Conservation (phyloP, 2,329 filamentous ascomycete genomes). For the Beauveria brongniartii region DNA sequence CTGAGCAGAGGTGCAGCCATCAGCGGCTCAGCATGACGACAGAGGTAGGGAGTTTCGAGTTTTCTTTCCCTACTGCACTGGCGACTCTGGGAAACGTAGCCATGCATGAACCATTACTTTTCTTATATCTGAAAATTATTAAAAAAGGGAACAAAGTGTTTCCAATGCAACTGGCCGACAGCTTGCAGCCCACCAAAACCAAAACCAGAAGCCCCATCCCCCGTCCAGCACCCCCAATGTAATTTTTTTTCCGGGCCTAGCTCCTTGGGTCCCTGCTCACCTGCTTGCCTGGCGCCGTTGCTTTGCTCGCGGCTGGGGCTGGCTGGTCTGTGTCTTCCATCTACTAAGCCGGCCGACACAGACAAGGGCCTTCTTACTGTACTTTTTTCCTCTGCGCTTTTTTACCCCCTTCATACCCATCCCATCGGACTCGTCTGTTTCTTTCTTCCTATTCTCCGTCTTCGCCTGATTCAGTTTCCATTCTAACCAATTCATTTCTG, state of each 20-base stretch:
- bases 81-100: no score
- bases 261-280: not conserved
- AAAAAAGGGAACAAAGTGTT: no score
- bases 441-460: conserved; percentile 23
- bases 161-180: not conserved
- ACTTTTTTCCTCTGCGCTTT: conserved; percentile 14
- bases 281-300: not conserved
- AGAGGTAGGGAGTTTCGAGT: not conserved
- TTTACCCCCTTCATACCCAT: conserved; percentile 13
- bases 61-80: no score
- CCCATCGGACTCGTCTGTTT: conserved; percentile 19
- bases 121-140: no score
- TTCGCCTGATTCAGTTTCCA: conserved; percentile 12
- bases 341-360: not conserved
- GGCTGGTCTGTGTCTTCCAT: not conserved
- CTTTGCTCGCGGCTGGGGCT: not conserved
- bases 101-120: no score
- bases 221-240: not conserved
- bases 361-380: not conserved
- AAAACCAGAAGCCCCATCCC: not conserved
- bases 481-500: conserved; percentile 13
- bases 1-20: not conserved
- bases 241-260: conserved; percentile 1
- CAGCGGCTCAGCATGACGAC: not conserved
- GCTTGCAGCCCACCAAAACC: not conserved